Evolutionary conservation across 225 moss, liverwort and hornwort genomes (phyloP).

Genomic region (Asterella californica): DNA sequence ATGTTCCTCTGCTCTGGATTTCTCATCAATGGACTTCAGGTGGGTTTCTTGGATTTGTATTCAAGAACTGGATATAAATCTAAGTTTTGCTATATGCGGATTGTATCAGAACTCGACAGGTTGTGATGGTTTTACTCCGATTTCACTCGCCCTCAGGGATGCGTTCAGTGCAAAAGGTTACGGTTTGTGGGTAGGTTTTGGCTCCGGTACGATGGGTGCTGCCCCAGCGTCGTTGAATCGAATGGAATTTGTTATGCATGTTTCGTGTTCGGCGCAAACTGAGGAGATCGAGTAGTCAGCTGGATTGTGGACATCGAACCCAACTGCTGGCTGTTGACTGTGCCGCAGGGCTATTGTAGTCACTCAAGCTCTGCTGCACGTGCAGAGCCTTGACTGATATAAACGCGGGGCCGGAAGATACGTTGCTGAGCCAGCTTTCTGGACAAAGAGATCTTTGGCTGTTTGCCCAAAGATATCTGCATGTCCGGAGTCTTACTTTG

Average conservation of each 20-base stretch:
- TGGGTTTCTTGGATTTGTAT: constrained; percentile 26
- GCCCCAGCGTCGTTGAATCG: neutral
- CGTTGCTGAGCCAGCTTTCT: neutral
- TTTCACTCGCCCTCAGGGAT: too few species aligned
- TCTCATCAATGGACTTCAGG: constrained; percentile 78
- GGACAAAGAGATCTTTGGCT: neutral
- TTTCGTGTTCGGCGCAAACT: too few species aligned
- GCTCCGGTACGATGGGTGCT: neutral
- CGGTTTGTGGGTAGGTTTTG: neutral
- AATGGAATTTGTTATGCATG: neutral
- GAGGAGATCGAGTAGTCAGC: neutral
- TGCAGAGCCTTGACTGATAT: neutral
- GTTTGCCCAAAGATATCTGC: neutral
- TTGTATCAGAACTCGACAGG: neutral
- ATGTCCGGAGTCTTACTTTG: neutral
- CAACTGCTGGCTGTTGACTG: neutral
- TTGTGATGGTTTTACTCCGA: neutral
- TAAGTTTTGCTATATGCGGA: too few species aligned
- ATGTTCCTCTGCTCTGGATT: constrained; percentile 91
- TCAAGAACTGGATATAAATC: too few species aligned
- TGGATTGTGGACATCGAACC: neutral
- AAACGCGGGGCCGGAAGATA: neutral
- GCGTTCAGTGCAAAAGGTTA: neutral
- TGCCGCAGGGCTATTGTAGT: neutral
- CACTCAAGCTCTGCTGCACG: neutral